A percentile compares a stretch with the other conserved stretches of the same genome.
Conservation (phyloP, 805 yeast species). For the Teunomyces pallodes region DNA sequence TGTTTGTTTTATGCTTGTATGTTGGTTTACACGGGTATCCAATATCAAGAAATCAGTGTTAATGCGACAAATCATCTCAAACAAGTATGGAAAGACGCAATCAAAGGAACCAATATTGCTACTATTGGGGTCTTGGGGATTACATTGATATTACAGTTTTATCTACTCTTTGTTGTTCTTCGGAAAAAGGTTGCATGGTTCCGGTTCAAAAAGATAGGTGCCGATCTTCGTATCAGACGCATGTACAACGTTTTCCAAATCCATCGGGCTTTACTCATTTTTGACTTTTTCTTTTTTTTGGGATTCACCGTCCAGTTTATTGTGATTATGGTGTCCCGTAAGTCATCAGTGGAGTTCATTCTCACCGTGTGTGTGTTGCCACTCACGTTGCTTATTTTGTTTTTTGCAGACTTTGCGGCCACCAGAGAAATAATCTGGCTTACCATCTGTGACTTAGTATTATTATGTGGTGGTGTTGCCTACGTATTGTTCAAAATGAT, state of each 20-base stretch:
- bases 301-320: constrained; percentile 51
- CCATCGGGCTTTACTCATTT: constrained; percentile 36
- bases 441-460: constrained; percentile 22
- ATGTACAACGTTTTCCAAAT: constrained; percentile 39
- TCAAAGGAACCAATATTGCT: constrained; percentile 41
- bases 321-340: constrained; percentile 40
- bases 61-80: constrained; percentile 17
- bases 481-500: constrained; percentile 48
- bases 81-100: constrained; percentile 27
- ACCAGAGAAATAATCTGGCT: constrained; percentile 31
- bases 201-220: constrained; percentile 48
- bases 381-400: constrained; percentile 36
- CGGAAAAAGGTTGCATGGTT: constrained; percentile 45
- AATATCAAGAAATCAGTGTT: constrained; percentile 36
- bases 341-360: constrained; percentile 41
- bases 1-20: constrained; percentile 41
- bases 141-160: constrained; percentile 29
- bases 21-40: constrained; percentile 47
- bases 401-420: constrained; percentile 35
- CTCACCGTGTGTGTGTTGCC: constrained; percentile 47
- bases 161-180: constrained; percentile 28
- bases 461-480: constrained; percentile 40
- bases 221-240: constrained; percentile 37
- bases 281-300: constrained; percentile 47
- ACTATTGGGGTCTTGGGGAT: constrained; percentile 40